Conservation (phyloP, 148 eudicot genomes). For the Camellia japonica region DNA sequence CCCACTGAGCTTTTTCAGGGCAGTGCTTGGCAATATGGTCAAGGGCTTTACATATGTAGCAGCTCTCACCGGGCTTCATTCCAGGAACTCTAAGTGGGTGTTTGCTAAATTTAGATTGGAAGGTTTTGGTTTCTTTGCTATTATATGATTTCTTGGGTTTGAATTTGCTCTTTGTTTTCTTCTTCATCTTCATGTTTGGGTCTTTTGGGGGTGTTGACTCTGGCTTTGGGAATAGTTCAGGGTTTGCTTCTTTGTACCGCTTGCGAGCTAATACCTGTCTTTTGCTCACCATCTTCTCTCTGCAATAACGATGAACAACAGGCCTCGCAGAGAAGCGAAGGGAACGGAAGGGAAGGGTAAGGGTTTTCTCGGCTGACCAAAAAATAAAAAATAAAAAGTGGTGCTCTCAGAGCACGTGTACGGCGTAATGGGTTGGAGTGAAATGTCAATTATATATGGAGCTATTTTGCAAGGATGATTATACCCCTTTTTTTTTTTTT, state of each 20-base stretch:
- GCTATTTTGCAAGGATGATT: too few relatives aligned
- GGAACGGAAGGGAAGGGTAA: too few relatives aligned
- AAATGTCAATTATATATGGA: too few relatives aligned
- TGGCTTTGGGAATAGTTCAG: slow-evolving; percentile 55
- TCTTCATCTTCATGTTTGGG: slow-evolving; percentile 53
- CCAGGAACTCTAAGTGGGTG: slow-evolving; percentile 86
- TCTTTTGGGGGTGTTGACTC: slow-evolving; percentile 73
- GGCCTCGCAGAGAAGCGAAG: background rate
- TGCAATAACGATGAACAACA: background rate
- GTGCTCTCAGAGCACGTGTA: too few relatives aligned
- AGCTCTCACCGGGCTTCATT: slow-evolving; percentile 91
- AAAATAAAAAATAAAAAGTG: background rate
- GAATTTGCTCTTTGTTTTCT: slow-evolving; percentile 41
- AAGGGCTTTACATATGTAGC: slow-evolving; percentile 73
- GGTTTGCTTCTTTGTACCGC: slow-evolving; percentile 45
- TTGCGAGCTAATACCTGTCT: slow-evolving; percentile 39
- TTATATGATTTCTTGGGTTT: slow-evolving; percentile 33
- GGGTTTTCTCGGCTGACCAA: too few relatives aligned
- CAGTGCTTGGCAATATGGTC: slow-evolving; percentile 89
- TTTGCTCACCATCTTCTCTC: slow-evolving; percentile 67
- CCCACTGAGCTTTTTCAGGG: slow-evolving; percentile 81
- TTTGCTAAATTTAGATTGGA: slow-evolving; percentile 30
- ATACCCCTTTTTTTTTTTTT: too few relatives aligned
- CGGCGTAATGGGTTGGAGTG: too few relatives aligned
- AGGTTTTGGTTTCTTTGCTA: slow-evolving; percentile 22